Evolutionary conservation across 2,329 filamentous ascomycete species (phyloP), one percentile per base, ranked within the genome.

Genomic region (Cadophora luteo-olivacea): DNA sequence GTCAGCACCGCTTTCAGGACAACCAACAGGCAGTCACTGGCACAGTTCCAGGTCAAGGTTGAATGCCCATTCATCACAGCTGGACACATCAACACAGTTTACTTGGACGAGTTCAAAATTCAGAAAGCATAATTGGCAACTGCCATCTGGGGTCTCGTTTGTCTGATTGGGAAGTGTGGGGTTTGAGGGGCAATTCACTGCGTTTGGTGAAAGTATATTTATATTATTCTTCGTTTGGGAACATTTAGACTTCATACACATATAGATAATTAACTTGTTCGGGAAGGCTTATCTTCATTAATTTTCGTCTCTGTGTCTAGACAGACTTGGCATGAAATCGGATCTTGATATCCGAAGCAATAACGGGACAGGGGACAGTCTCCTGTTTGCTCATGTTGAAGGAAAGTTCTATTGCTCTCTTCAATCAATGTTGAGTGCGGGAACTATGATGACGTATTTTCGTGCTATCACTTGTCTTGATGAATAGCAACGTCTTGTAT

Each of bases 41-140:
- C 38, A 2, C 19, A 25, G 4, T 38, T 64, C 12, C 38, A 60
- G 24, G 61, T 64, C 49, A 58, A 52, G 24, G 54, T 68, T 22
- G 12, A 11, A 2, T 68, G 66, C 14, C 66, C 66, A 3, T 19
- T 51, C 2, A 61, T 38, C 22, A 52, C 41, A 4, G 12, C 25
- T 3, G 66, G 61, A 12, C 1, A 52, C 29, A 32, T 60, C 29
- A 68, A 64, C 25, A 68, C 61, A 3, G 11, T 68, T 22, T 68
- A 64, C 45, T 6, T 68, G n/a, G 66, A 68, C 22, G 57, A 45
- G 0, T 45, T 60, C 33, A 3, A 22, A n/a, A 45, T 60, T 24
- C 12, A 19, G 11, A 45, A 60, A n/a, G 57, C 25, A 33, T 55
- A 29, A 55, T 45, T 60, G 9, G 55, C n/a, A 8, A 58, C n/a